Base-by-base conservation (phyloP, 257 asterid species). In the Petrea volubilis region DNA sequence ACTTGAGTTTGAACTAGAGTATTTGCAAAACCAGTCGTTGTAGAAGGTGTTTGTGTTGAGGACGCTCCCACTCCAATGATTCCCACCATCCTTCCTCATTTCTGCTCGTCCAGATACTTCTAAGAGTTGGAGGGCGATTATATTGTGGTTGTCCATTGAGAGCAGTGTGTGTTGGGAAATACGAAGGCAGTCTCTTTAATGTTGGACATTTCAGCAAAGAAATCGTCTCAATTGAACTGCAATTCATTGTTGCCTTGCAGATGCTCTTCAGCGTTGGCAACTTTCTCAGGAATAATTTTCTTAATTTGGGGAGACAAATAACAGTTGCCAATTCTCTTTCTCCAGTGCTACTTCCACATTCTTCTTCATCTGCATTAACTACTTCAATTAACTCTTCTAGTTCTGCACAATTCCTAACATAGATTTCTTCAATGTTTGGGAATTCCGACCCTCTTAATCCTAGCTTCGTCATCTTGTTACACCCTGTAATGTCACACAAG, bases 201-300 rank as follows among this genome's bases (percentile, higher is more conserved):
- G 52, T 52, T 58, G 3, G 38, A 50, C 74, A 46, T 63, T 50
- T 60, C 24, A n/a, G 20, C 28, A 67, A 2, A 7, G n/a, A 15
- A 60, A 75, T 60, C 11, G 12, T 9, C 44, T 60, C 49, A 15
- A 77, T 51, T 63, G 67, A 68, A 53, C 23, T 27, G 7, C 78
- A 68, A 38, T 11, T 41, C 56, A 64, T 64, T 50, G 38, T 50
- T 64, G 29, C n/a, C n/a, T n/a, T 51, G 75, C 70, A 64, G 53
- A 79, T 41, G 71, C 67, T 59, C 53, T 68, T 46, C 51, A 79
- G 72, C 14, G 12, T 15, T 66, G 83, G 75, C 34, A 75, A 28
- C 15, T 7, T 8, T 3, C 23, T 3, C 43, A 64, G 47, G 25
- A 11, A 20, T 17, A 79, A 49, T 2, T 31, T 18, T 28, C 18